Percentiles rank a stretch among this genome's conserved stretches.
These are phyloP conservation scores for Medicago ruthenica DNA, from an alignment of 306 rosid genomes.

Conservation along the genomic window DNA sequence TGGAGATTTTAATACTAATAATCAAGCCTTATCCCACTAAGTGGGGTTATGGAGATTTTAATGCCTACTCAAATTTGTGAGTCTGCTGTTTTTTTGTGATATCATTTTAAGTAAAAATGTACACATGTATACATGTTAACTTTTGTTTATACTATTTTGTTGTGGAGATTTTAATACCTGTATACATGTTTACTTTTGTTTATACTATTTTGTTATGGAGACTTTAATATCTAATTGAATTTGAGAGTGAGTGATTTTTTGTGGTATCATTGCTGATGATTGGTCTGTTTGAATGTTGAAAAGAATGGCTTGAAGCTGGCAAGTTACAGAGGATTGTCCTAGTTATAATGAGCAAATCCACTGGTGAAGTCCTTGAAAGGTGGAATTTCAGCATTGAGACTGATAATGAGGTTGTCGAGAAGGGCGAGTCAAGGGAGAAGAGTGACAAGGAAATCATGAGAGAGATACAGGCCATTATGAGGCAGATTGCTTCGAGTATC, in stretches of 20 bases:
- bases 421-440: constrained; percentile 84
- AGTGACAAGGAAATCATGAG: constrained; percentile 99
- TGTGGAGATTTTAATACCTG: no score
- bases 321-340: constrained; percentile 93
- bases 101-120: no score
- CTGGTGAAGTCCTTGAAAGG: constrained; percentile 89
- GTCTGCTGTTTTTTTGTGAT: no score
- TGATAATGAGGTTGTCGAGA: constrained; percentile 79
- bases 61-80: no score
- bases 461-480: constrained; percentile 98
- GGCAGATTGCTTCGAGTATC: constrained; percentile 98
- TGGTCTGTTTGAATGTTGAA: constrained; percentile 40
- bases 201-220: neutral
- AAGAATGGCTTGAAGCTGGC: constrained; percentile 99
- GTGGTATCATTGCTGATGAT: constrained; percentile 23
- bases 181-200: no score
- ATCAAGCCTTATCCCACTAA: no score
- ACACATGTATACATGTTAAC: no score
- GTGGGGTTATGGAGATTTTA: no score
- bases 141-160: no score
- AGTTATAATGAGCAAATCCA: constrained; percentile 68
- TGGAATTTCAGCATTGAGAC: constrained; percentile 99
- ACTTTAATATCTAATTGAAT: neutral
- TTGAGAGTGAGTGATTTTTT: constrained; percentile 1
- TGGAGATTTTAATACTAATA: no score